phyloP scores from a whole-genome alignment of 148 eudicot genomes.

The Vaccinium macrocarpon region DNA sequence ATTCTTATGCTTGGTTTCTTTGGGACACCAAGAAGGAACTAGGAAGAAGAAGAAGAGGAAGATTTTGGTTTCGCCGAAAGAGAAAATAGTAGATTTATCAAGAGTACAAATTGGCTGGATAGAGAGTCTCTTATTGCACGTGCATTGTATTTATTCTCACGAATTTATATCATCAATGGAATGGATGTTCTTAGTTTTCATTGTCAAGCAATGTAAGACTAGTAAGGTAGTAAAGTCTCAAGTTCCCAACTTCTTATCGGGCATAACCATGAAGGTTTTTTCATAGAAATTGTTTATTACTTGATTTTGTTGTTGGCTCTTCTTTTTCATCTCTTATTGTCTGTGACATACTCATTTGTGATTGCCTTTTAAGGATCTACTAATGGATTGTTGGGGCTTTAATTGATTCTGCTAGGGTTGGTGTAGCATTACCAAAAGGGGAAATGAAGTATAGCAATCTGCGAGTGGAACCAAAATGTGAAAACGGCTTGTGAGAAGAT shows the following conservation, averaged over 20 bases:
- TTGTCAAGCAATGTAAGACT: no score
- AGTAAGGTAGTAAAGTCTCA: neutral
- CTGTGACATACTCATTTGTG: neutral
- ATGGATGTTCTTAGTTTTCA: neutral
- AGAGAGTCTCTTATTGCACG: neutral
- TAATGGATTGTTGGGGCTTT: neutral
- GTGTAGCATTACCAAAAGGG: conserved; percentile 59
- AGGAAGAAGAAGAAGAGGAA: conserved; percentile 29
- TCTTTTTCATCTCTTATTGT: neutral
- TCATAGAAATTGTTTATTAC: neutral
- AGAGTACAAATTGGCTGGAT: neutral
- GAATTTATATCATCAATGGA: neutral
- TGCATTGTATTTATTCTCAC: neutral
- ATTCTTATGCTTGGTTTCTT: conserved; percentile 21
- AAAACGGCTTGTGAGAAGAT: neutral
- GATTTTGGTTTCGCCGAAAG: neutral
- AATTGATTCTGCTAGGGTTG: conserved; percentile 49
- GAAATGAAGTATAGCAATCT: conserved; percentile 69
- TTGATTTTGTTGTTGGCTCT: neutral
- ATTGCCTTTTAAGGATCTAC: neutral
- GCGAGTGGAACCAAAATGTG: conserved; percentile 61
- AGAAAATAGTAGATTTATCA: neutral
- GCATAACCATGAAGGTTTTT: neutral
- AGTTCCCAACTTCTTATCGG: neutral
- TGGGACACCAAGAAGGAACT: neutral